These are phyloP conservation scores for Annulohypoxylon truncatum DNA, from an alignment of 2,329 filamentous ascomycete genomes.

Conservation along the genomic window DNA sequence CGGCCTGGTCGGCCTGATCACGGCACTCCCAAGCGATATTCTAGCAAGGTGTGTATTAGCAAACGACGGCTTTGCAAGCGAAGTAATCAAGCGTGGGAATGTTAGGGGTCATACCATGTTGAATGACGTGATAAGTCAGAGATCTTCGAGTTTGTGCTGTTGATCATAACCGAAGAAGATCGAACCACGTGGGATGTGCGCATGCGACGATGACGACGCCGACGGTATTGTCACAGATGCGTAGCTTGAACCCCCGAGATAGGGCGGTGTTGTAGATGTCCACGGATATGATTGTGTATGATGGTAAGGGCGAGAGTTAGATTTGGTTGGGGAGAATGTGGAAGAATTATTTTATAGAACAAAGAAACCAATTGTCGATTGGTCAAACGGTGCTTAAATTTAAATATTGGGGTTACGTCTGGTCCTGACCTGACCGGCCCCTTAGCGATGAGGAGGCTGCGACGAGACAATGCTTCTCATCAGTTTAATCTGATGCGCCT, in stretches of 20 bases:
- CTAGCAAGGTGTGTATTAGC: conserved; percentile 19
- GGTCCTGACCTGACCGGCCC: neutral
- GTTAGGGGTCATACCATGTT: conserved; percentile 28
- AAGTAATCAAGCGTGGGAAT: neutral
- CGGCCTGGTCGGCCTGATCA: conserved; percentile 64
- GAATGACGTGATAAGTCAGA: conserved; percentile 19
- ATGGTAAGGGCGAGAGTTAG: neutral
- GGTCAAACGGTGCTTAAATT: conserved; percentile 1
- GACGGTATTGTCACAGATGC: neutral
- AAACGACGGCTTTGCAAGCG: neutral
- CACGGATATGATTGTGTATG: conserved; percentile 1
- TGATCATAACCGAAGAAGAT: conserved; percentile 20
- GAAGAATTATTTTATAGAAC: neutral
- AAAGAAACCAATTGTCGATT: conserved; percentile 7
- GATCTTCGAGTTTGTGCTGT: neutral
- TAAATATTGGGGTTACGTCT: conserved; percentile 1
- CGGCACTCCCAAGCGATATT: conserved; percentile 61
- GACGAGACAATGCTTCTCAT: neutral
- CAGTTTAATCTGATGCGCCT: neutral
- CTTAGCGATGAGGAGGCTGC: neutral
- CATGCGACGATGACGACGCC: neutral
- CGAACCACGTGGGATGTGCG: neutral
- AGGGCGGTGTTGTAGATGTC: neutral
- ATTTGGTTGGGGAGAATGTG: neutral
- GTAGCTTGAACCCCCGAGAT: neutral